phyloP scores from a whole-genome alignment of 2,329 filamentous ascomycete species.

The Colletotrichum euphorbiae region DNA sequence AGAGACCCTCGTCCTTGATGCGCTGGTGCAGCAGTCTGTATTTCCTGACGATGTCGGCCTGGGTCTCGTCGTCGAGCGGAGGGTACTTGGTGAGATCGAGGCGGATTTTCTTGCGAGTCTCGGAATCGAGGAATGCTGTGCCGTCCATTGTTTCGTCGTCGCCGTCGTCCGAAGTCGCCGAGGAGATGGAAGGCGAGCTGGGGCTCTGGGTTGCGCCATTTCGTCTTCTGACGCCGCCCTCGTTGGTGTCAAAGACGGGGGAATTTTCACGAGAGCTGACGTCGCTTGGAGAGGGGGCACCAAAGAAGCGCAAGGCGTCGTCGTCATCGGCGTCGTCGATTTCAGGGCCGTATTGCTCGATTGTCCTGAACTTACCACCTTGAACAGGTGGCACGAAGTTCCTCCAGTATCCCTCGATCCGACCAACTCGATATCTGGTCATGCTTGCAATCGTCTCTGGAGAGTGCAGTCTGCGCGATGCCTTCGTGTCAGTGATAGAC shows the following conservation, averaged over 20 bases:
- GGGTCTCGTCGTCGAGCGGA: slow-evolving; percentile 76
- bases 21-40: slow-evolving; percentile 83
- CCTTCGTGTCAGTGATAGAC: slow-evolving; percentile 6
- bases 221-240: slow-evolving; percentile 48
- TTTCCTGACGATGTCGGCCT: slow-evolving; percentile 80
- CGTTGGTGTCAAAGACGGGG: slow-evolving; percentile 60
- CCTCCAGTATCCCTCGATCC: slow-evolving; percentile 82
- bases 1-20: slow-evolving; percentile 81
- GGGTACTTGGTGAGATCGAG: slow-evolving; percentile 87
- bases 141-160: slow-evolving; percentile 60
- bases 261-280: slow-evolving; percentile 65
- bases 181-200: slow-evolving; percentile 66
- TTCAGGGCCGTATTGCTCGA: slow-evolving; percentile 43
- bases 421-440: slow-evolving; percentile 85
- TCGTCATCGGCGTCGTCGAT: slow-evolving; percentile 50
- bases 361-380: slow-evolving; percentile 78
- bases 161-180: slow-evolving; percentile 64
- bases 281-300: slow-evolving; percentile 58
- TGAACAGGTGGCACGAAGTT: slow-evolving; percentile 95
- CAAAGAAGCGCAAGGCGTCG: slow-evolving; percentile 35
- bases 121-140: slow-evolving; percentile 76
- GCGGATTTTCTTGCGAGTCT: slow-evolving; percentile 79
- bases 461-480: slow-evolving; percentile 78
- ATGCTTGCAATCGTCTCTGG: slow-evolving; percentile 79
- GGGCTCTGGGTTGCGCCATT: slow-evolving; percentile 21